A percentile compares a stretch with the other conserved stretches of the same genome.
Evolutionary conservation across 768 basidiomycete species (phyloP).

Genomic region (Suillus lakei): DNA sequence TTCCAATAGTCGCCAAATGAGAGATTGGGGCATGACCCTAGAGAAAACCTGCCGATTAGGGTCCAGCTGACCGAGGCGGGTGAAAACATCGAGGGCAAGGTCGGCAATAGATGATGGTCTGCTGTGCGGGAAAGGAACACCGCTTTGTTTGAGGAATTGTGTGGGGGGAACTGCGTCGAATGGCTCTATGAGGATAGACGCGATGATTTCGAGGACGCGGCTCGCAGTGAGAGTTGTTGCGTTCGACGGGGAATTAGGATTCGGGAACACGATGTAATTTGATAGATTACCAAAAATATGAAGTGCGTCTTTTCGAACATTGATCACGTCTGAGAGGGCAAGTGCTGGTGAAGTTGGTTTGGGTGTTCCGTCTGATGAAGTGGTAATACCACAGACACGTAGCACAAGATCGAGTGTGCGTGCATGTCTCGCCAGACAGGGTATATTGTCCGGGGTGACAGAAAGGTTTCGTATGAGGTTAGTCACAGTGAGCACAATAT

Average conservation of each 20-base stretch:
- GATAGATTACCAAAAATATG: slow-evolving; percentile 70
- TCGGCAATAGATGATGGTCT: slow-evolving; percentile 70
- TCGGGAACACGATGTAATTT: slow-evolving; percentile 52
- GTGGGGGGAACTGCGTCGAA: slow-evolving; percentile 68
- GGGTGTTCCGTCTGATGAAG: slow-evolving; percentile 32
- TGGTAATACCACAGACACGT: slow-evolving; percentile 63
- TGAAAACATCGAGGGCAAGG: slow-evolving; percentile 83
- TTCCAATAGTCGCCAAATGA: slow-evolving; percentile 66
- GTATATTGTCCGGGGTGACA: slow-evolving; percentile 70
- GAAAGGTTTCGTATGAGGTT: slow-evolving; percentile 90
- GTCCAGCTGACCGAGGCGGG: slow-evolving; percentile 78
- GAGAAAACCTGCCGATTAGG: slow-evolving; percentile 77
- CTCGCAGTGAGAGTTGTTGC: slow-evolving; percentile 53
- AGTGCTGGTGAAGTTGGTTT: slow-evolving; percentile 60
- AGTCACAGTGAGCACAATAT: slow-evolving; percentile 67
- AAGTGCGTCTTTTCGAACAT: slow-evolving; percentile 78
- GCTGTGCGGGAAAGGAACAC: slow-evolving; percentile 44
- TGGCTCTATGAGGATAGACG: slow-evolving; percentile 78
- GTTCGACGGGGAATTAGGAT: slow-evolving; percentile 42
- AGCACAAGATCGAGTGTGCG: slow-evolving; percentile 69
- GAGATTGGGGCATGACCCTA: slow-evolving; percentile 57
- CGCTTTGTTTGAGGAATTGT: slow-evolving; percentile 57
- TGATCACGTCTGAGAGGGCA: slow-evolving; percentile 72
- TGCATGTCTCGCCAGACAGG: slow-evolving; percentile 66
- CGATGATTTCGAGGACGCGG: slow-evolving; percentile 66